These are phyloP conservation scores for Quercus phellos DNA, from an alignment of 331 rosid species.

Conservation along the genomic window DNA sequence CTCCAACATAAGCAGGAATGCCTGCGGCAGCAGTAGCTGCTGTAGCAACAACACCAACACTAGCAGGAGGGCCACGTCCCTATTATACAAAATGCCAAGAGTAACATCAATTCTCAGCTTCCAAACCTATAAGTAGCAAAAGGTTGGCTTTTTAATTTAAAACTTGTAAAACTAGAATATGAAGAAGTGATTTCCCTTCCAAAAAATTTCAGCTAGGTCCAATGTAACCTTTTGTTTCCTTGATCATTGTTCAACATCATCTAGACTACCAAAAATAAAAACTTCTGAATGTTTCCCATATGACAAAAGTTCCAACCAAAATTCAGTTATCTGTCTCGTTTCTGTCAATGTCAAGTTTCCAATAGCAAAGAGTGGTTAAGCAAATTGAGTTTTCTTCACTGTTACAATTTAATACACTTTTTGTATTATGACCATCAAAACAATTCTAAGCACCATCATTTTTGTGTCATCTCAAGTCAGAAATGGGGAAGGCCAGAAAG, in stretches of 20 bases:
- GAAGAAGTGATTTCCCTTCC: background rate
- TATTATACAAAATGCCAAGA: constrained; percentile 22
- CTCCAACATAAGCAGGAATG: constrained; percentile 38
- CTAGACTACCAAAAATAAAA: background rate
- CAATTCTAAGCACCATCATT: too few species aligned
- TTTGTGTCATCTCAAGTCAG: too few species aligned
- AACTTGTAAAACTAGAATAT: background rate
- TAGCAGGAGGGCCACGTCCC: constrained; percentile 53
- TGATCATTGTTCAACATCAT: background rate
- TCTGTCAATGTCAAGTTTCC: background rate
- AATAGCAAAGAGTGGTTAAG: background rate
- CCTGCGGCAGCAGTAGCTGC: constrained; percentile 27
- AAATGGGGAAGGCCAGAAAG: too few species aligned
- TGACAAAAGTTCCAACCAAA: background rate
- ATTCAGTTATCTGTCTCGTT: background rate
- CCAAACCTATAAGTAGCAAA: background rate
- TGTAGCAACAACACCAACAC: constrained; percentile 20
- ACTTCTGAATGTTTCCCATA: background rate
- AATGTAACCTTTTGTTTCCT: background rate
- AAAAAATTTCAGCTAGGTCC: constrained; percentile 7
- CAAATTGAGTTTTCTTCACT: background rate
- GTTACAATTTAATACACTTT: too few species aligned
- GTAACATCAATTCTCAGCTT: constrained; percentile 4
- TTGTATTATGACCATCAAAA: too few species aligned
- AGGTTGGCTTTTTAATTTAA: background rate